Conservation (phyloP, 306 rosid species). For the Gynostemma pentaphyllum region DNA sequence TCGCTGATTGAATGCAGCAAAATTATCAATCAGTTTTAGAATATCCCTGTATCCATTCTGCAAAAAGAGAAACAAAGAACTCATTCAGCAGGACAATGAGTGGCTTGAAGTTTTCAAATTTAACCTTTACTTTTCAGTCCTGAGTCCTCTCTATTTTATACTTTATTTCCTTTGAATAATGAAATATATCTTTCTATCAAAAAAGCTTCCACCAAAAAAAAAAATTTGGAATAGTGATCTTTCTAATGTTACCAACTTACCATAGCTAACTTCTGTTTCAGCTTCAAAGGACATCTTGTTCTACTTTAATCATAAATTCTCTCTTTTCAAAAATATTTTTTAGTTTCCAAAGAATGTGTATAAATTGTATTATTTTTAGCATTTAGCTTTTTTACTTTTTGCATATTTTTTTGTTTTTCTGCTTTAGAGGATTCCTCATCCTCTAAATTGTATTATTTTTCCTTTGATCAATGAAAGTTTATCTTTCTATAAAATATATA, state of each 20-base stretch:
- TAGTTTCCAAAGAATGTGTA: no score
- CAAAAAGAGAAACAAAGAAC: slow-evolving; percentile 17
- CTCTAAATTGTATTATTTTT: no score
- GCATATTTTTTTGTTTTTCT: no score
- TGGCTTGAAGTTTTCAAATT: not conserved
- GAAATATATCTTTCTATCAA: no score
- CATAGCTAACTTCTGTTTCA: not conserved
- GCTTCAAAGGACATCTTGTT: not conserved
- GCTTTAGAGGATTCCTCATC: no score
- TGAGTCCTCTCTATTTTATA: not conserved
- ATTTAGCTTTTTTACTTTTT: no score
- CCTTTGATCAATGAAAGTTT: no score
- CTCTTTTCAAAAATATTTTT: not conserved
- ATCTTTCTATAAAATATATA: no score
- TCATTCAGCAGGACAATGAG: not conserved
- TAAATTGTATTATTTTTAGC: no score
- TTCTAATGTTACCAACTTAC: not conserved
- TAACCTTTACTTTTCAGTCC: no score
- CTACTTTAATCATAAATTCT: not conserved
- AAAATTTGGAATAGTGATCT: not conserved
- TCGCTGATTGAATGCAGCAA: slow-evolving; percentile 87
- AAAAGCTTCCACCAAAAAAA: not conserved
- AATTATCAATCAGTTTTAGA: slow-evolving; percentile 78
- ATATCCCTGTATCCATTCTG: slow-evolving; percentile 85
- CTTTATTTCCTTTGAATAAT: no score